phyloP scores from a whole-genome alignment of 179 eudicot genomes.

The Dionaea muscipula region DNA sequence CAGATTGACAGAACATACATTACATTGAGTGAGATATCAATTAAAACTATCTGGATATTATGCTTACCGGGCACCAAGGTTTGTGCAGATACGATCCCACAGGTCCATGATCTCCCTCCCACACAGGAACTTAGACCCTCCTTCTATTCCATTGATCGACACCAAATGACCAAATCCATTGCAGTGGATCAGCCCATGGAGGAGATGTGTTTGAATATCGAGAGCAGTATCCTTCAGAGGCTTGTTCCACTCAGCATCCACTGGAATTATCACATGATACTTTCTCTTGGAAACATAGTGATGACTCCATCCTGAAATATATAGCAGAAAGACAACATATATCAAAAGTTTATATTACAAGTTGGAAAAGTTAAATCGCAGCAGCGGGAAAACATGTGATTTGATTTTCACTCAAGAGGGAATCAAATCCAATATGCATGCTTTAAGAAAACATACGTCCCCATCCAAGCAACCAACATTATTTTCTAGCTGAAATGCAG shows the following conservation, averaged over 20 bases:
- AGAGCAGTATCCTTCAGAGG: constrained; percentile 32
- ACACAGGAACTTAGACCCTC: constrained; percentile 37
- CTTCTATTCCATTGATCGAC: constrained; percentile 55
- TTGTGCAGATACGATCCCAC: constrained; percentile 74
- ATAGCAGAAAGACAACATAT: constrained; percentile 1
- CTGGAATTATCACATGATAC: constrained; percentile 71
- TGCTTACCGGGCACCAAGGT: constrained; percentile 52
- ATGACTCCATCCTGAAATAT: constrained; percentile 65
- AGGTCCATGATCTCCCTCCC: constrained; percentile 62
- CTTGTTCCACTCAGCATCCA: constrained; percentile 48
- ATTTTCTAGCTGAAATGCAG: too few species aligned
- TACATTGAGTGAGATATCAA: background rate
- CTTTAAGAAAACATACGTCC: too few species aligned
- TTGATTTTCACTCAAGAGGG: too few species aligned
- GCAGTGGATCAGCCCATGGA: constrained; percentile 74
- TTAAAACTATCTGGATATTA: background rate
- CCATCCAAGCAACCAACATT: too few species aligned
- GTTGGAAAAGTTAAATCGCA: too few species aligned
- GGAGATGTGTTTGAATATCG: constrained; percentile 43
- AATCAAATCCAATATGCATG: too few species aligned
- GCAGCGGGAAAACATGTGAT: too few species aligned
- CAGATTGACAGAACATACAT: too few species aligned
- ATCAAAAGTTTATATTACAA: too few species aligned
- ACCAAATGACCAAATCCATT: constrained; percentile 84
- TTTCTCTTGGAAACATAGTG: constrained; percentile 60